phyloP scores from a whole-genome alignment of 495 filamentous ascomycete genomes.

The Baudoinia panamericana region DNA sequence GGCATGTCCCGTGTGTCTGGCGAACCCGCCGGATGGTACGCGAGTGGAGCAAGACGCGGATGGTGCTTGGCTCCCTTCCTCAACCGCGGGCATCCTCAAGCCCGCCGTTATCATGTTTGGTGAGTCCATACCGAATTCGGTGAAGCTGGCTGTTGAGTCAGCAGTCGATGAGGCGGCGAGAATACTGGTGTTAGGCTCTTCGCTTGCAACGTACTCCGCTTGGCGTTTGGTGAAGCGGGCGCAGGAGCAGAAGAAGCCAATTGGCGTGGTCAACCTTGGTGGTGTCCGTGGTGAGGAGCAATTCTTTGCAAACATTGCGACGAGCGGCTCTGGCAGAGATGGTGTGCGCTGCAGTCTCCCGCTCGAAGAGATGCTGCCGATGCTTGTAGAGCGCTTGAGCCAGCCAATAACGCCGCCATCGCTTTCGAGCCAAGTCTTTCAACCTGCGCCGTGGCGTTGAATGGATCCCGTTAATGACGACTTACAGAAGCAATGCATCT shows the following conservation, averaged over 20 bases:
- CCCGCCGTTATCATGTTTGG: conserved; percentile 93
- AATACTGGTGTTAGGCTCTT: conserved; percentile 73
- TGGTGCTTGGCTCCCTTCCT: conserved; percentile 60
- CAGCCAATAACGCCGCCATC: neutral
- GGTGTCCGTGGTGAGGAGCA: conserved; percentile 30
- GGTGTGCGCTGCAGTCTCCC: conserved; percentile 23
- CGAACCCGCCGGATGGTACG: conserved; percentile 53
- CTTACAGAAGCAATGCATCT: too few species aligned
- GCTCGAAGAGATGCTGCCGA: conserved; percentile 25
- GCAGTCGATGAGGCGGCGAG: conserved; percentile 61
- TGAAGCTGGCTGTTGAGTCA: conserved; percentile 65
- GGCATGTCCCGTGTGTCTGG: conserved; percentile 68
- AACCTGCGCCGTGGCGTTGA: conserved; percentile 11
- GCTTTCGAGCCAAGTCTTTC: neutral
- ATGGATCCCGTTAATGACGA: too few species aligned
- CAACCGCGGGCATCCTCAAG: conserved; percentile 72
- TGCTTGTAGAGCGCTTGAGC: conserved; percentile 21
- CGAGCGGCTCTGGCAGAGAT: conserved; percentile 17
- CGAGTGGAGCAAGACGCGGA: conserved; percentile 62
- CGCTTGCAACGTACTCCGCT: conserved; percentile 85
- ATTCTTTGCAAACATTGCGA: conserved; percentile 21
- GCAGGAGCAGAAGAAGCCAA: conserved; percentile 65
- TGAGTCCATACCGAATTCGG: conserved; percentile 55
- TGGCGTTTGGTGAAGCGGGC: conserved; percentile 81
- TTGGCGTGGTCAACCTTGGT: conserved; percentile 40